These are phyloP conservation scores for Sodiomyces alkalinus DNA, from an alignment of 2,329 filamentous ascomycete species.

Conservation along the genomic window DNA sequence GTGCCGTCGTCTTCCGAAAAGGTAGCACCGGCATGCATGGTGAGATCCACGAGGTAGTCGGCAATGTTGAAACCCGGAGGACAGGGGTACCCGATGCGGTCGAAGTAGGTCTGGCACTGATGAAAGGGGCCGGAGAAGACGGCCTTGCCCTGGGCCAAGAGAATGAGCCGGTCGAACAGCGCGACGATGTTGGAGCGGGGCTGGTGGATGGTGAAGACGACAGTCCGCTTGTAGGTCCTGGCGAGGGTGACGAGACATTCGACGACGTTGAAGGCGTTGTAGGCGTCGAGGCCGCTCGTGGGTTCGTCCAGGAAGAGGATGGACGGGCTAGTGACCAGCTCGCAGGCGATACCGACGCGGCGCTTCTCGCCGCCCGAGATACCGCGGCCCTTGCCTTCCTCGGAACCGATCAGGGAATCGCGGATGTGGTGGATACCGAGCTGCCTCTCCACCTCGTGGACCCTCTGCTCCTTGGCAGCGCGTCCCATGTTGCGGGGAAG, in stretches of 20 bases:
- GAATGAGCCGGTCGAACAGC: conserved; percentile 83
- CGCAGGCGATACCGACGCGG: conserved; percentile 91
- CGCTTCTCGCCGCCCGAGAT: conserved; percentile 97
- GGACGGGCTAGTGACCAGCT: conserved; percentile 91
- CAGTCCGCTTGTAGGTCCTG: conserved; percentile 91
- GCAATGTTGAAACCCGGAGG: conserved; percentile 97
- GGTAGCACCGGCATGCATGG: conserved; percentile 74
- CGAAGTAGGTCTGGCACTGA: conserved; percentile 84
- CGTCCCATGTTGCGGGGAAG: conserved; percentile 86
- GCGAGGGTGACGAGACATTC: conserved; percentile 90
- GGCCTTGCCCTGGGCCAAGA: conserved; percentile 74
- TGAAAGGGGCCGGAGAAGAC: conserved; percentile 89
- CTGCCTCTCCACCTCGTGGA: conserved; percentile 87
- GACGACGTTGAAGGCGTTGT: conserved; percentile 95
- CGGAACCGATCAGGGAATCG: conserved; percentile 88
- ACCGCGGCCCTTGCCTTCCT: conserved; percentile 84
- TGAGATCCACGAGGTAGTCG: conserved; percentile 91
- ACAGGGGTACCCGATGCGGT: conserved; percentile 79
- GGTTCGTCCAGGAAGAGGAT: conserved; percentile 96
- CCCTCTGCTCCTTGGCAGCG: conserved; percentile 76
- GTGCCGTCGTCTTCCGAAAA: conserved; percentile 43
- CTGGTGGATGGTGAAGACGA: conserved; percentile 97
- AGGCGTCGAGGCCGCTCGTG: conserved; percentile 89
- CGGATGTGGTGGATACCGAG: conserved; percentile 89
- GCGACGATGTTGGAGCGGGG: conserved; percentile 97